A percentile compares a stretch with the other conserved stretches of the same genome.
Conservation (phyloP, 768 basidiomycete species). For the Mycena galericulata region DNA sequence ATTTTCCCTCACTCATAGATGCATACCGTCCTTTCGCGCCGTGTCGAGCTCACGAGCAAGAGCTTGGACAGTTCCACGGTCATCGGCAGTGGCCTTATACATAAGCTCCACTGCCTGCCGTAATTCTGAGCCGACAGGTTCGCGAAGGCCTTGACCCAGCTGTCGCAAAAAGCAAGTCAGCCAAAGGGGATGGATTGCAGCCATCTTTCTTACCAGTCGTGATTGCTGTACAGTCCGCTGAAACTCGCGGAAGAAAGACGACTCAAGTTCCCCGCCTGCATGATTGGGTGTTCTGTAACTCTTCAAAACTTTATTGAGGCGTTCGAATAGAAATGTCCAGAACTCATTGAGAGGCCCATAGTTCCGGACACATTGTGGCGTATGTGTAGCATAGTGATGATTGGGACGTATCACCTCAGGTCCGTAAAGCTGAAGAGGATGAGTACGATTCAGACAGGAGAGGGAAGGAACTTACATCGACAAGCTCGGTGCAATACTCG, state of each 20-base stretch:
- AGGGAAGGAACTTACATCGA: conserved; percentile 27
- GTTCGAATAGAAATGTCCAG: conserved; percentile 53
- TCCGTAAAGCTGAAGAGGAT: conserved; percentile 44
- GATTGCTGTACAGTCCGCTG: conserved; percentile 34
- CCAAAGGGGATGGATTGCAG: no score
- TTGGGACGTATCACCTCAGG: conserved; percentile 47
- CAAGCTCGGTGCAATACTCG: conserved; percentile 37
- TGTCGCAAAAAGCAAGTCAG: neutral
- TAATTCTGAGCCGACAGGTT: conserved; percentile 2
- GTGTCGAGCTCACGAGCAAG: conserved; percentile 36
- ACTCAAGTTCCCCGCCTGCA: conserved; percentile 44
- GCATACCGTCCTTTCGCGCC: conserved; percentile 35
- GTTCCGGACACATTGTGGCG: conserved; percentile 38
- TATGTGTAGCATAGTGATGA: conserved; percentile 51
- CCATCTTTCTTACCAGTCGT: conserved; percentile 32
- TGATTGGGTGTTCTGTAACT: conserved; percentile 49
- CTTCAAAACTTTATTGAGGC: conserved; percentile 51
- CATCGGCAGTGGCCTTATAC: conserved; percentile 38
- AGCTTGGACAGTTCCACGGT: conserved; percentile 36
- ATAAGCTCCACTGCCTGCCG: conserved; percentile 30
- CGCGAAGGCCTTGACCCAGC: conserved; percentile 2
- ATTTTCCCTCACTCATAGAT: no score
- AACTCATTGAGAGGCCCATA: conserved; percentile 52
- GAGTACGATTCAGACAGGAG: no score
- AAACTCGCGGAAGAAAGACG: conserved; percentile 42